A percentile compares a stretch with the other conserved stretches of the same genome.
phyloP scores from a whole-genome alignment of 2,329 filamentous ascomycete species.

The Aspergillus uvarum region DNA sequence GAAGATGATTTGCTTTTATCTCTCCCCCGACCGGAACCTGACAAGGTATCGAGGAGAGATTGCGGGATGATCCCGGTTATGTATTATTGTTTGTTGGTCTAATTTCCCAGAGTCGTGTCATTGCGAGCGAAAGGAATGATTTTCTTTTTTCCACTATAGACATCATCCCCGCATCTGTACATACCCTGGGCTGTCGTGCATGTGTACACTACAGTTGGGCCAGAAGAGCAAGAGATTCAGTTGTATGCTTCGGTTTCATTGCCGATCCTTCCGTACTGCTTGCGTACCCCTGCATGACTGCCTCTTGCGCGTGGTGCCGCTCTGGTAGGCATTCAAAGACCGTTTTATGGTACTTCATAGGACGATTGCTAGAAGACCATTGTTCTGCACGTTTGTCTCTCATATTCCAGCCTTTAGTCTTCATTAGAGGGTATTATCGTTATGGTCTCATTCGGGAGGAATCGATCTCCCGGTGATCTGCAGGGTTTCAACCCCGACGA shows the following conservation, averaged over 20 bases:
- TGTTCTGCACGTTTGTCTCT: not conserved
- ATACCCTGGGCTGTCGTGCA: conserved; percentile 42
- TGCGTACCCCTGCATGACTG: not conserved
- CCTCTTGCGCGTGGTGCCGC: conserved; percentile 11
- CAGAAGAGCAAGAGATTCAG: conserved; percentile 40
- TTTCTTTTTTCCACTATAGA: conserved; percentile 40
- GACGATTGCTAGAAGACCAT: not conserved
- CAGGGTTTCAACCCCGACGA: conserved; percentile 23
- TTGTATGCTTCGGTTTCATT: conserved; percentile 32
- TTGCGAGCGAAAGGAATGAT: conserved; percentile 44
- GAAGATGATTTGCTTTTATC: conserved; percentile 34
- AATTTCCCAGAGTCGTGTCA: conserved; percentile 41
- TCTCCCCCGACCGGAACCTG: conserved; percentile 33
- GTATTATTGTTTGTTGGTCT: conserved; percentile 45
- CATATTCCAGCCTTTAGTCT: not conserved
- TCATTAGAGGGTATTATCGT: not conserved
- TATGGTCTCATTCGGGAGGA: not conserved
- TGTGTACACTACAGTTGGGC: conserved; percentile 42
- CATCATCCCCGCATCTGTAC: conserved; percentile 43
- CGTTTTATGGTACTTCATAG: conserved; percentile 6
- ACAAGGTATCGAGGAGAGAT: conserved; percentile 36
- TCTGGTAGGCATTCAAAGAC: conserved; percentile 11
- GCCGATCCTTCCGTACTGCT: conserved; percentile 14
- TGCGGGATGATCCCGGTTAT: conserved; percentile 37
- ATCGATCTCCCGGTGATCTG: not conserved